Evolutionary conservation across 2,329 filamentous ascomycete species (phyloP), one percentile per base, ranked within the genome.

Genomic region (Teratosphaeria zuluensis): DNA sequence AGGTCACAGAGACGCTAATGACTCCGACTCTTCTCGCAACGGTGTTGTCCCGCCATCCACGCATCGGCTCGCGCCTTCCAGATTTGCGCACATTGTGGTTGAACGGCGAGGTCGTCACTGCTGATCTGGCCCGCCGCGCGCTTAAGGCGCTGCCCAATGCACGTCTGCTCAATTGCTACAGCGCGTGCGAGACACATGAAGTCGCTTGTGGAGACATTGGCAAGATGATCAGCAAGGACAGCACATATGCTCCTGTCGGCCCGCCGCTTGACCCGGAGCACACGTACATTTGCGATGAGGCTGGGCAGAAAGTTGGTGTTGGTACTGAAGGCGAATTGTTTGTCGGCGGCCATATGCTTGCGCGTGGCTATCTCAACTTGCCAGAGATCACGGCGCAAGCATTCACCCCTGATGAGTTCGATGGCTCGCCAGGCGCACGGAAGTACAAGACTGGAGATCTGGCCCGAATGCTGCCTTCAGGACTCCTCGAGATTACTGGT

Each of bases 81-180:
- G 73, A 86, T 19, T 76, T 92, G 58, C 82, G 82, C 52, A 88
- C 86, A 0, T 73, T 92, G 32, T 92, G 88, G 88, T 77, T 92
- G 32, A 92, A 92, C 65, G 89, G 89, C 55, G 89, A 92, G 73
- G 89, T 92, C 1, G 88, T 92, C 56, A 89, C 87, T 0, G 87
- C 87, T 0, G 88, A 92, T 68, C 81, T 92, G 16, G 87, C 85
- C 33, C 83, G 84, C 30, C 82, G 87, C 48, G 85, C 84, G 2
- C 77, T 87, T 56, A 81, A 82, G 57, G 84, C 85, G 2, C 78
- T 92, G 3, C 88, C 89, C 0, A 81, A 85, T 0, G 80, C 84
- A 2, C 84, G 86, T 16, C 74, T 92, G 12, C 81, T 92, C 61
- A 92, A 92, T 65, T 88, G 87, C 66, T 92, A 92, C 75, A 90